Evolutionary conservation across 176 grass and related monocot species (phyloP), one percentile per base, ranked within the genome.

Genomic region (Eleusine coracana): DNA sequence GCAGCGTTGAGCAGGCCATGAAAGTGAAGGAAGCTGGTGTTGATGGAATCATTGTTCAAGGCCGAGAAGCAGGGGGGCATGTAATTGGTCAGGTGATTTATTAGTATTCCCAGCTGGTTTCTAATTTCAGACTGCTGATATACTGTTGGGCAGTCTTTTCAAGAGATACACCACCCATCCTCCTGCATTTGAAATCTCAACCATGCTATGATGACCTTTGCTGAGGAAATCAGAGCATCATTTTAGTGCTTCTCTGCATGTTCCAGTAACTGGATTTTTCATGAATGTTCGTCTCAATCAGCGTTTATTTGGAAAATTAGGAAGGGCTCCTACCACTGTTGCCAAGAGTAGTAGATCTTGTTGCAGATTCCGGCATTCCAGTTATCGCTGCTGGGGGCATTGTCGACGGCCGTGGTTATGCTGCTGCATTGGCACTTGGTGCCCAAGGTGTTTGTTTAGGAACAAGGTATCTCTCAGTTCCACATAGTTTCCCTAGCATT

Each of bases 11-110:
- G 87, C 93, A 92, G 45, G 91, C 93, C 67, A 70, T 50, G 3
- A 93, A 98, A 84, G 90, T 92, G 17, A 98, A 90, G 87, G 84
- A 74, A 91, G 93, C 96, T n/a, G 85, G 89, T 42, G 96, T 98
- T 54, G 96, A 98, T 87, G 93, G 79, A 70, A 93, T 98, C 40
- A 90, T 95, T 85, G 80, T 95, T 90, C 96, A 98, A 93, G 96
- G 93, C 20, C 83, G 38, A 71, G 96, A 93, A 82, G 93, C 96
- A 76, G 96, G 96, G 27, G 96, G 96, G 11, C 93, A 98, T 85
- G 87, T 98, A 34, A 91, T 95, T 87, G 93, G 96, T 64, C 91
- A 93, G 89, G 93, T 92, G 87, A 80, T 21, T 50, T 29, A 73
- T 6, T 50, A 46, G 44, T 46, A 10, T 29, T 44, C 61, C 69